Evolutionary conservation across 257 asterid species (phyloP), one percentile per base, ranked within the genome.

Genomic region (Apocynum venetum): DNA sequence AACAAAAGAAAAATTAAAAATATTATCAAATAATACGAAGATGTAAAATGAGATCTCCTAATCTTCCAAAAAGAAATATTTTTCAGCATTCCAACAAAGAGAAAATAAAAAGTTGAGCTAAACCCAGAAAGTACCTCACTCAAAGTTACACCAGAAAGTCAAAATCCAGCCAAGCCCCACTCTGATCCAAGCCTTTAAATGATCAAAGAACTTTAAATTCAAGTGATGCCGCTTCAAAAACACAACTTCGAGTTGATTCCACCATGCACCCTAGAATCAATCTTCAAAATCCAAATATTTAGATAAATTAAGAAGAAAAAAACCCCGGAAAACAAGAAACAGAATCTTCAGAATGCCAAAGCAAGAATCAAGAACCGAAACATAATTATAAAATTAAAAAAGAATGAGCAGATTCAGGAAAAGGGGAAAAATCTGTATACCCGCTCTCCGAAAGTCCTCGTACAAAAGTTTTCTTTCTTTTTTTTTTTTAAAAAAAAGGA

Each of bases 291-390:
- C n/a, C 77, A 63, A 72, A 51, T 79, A 83, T 74, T 78, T 44
- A 64, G 44, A 57, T 69, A 68, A 19, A 79, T 60, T 65, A 68
- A 73, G 55, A 60, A 56, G 63, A 49, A 41, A 35, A 49, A 19
- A 47, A 69, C 19, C 8, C 35, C 63, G 57, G 69, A 68, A 59
- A 72, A 46, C 40, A 49, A 73, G 64, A 72, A 79, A 17, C 20
- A 25, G 14, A 70, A 9, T n/a, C 65, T 67, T 61, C 43, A 48
- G 20, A 76, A 75, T 74, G 56, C 57, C 66, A 74, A 77, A 70
- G 61, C 83, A 78, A 75, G 77, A 80, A 84, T 85, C 85, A 76
- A 82, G 78, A 83, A 83, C 76, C 72, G 75, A 83, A 82, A 25
- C 31, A 25, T 25, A 25, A 71, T 69, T 61, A 19, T 38, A 43